These are phyloP conservation scores for Galerina marginata DNA, from an alignment of 768 basidiomycete genomes.

Conservation along the genomic window DNA sequence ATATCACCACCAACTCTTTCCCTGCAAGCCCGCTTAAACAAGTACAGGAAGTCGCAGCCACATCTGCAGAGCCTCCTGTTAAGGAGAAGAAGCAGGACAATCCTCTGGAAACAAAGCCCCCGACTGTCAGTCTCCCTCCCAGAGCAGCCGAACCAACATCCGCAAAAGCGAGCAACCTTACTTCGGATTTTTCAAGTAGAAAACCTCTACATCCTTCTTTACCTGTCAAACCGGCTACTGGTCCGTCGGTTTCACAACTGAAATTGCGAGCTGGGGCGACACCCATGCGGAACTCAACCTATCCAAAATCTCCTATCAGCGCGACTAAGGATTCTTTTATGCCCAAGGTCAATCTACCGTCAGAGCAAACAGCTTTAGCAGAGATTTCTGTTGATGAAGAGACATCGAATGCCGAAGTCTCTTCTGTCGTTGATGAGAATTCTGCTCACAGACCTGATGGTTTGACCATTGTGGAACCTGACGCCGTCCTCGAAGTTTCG, in stretches of 20 bases:
- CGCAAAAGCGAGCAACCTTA: neutral
- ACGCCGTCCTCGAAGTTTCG: neutral
- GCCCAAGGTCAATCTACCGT: neutral
- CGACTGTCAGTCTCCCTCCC: neutral
- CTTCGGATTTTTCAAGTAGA: slow-evolving; percentile 9
- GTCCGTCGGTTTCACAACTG: slow-evolving; percentile 14
- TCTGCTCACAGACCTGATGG: neutral
- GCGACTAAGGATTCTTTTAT: slow-evolving; percentile 19
- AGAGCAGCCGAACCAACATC: neutral
- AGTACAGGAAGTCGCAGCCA: neutral
- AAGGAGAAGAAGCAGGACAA: neutral
- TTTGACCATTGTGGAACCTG: neutral
- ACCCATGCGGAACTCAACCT: slow-evolving; percentile 27
- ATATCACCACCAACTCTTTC: slow-evolving; percentile 33
- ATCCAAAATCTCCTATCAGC: slow-evolving; percentile 11
- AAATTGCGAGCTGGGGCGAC: slow-evolving; percentile 26
- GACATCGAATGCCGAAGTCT: neutral
- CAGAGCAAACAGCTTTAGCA: neutral
- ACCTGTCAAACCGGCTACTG: slow-evolving; percentile 48
- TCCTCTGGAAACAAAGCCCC: neutral
- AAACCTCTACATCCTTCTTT: slow-evolving; percentile 49
- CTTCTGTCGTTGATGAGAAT: neutral
- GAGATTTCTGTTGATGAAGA: neutral
- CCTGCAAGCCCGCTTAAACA: slow-evolving; percentile 21
- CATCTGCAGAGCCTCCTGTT: neutral